Conservation (phyloP, 768 basidiomycete genomes). For the Gautieria morchelliformis region DNA sequence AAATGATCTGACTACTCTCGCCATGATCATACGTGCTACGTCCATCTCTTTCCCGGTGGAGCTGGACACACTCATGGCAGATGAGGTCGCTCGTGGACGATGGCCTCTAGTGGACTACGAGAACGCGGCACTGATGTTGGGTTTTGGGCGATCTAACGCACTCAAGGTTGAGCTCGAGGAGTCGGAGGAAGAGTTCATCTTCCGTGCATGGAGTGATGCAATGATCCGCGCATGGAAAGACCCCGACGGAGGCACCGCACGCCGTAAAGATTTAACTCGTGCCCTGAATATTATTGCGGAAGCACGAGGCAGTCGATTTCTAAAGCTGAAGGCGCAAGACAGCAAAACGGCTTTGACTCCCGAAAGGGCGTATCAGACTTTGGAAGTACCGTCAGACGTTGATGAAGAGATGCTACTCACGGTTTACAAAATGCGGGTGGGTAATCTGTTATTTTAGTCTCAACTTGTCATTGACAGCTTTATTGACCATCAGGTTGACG, state of each 20-base stretch:
- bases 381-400: slow-evolving; percentile 61
- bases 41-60: slow-evolving; percentile 30
- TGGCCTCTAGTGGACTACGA: slow-evolving; percentile 50
- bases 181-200: slow-evolving; percentile 60
- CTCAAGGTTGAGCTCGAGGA: slow-evolving; percentile 61
- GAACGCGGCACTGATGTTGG: slow-evolving; percentile 41
- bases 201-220: slow-evolving; percentile 57
- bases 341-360: slow-evolving; percentile 45
- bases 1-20: slow-evolving; percentile 42
- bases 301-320: slow-evolving; percentile 38
- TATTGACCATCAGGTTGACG: slow-evolving; percentile 45
- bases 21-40: slow-evolving; percentile 39
- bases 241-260: slow-evolving; percentile 32
- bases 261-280: slow-evolving; percentile 49
- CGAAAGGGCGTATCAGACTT: slow-evolving; percentile 57
- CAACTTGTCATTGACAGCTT: neutral
- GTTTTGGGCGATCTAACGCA: slow-evolving; percentile 53
- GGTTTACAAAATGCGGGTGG: slow-evolving; percentile 60
- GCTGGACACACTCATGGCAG: slow-evolving; percentile 47
- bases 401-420: slow-evolving; percentile 74
- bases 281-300: slow-evolving; percentile 65
- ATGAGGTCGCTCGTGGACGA: slow-evolving; percentile 55
- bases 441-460: slow-evolving; percentile 10
- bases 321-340: slow-evolving; percentile 44
- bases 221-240: slow-evolving; percentile 47